Conservation (phyloP, 208 protist genomes). For the Wallacemonas rigidus region DNA sequence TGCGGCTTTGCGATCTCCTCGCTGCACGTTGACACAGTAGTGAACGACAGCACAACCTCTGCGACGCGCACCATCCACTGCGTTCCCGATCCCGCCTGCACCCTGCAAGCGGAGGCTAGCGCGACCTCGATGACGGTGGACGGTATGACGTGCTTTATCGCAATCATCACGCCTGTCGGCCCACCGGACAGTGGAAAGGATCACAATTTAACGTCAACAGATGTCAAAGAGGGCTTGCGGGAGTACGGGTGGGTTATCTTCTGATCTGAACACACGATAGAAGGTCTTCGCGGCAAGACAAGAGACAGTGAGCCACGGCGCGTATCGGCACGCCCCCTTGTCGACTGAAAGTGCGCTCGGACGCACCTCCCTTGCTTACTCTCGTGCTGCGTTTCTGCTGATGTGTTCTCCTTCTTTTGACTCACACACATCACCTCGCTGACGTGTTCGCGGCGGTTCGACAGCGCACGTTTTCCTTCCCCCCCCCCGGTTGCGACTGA, state of each 20-base stretch:
- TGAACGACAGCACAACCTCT: neutral
- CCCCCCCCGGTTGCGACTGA: too few relatives aligned
- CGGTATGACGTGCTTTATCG: constrained; percentile 8
- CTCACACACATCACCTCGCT: too few relatives aligned
- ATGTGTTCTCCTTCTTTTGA: too few relatives aligned
- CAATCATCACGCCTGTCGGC: constrained; percentile 14
- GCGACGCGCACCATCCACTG: neutral
- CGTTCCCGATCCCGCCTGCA: neutral
- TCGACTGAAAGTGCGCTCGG: too few relatives aligned
- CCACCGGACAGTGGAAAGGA: constrained; percentile 7
- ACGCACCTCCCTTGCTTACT: too few relatives aligned
- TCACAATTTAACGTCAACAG: constrained; percentile 14
- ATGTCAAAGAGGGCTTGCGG: constrained; percentile 1
- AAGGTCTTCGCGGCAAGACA: too few relatives aligned
- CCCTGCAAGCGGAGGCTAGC: constrained; percentile 1
- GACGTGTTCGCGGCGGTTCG: too few relatives aligned
- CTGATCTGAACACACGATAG: neutral
- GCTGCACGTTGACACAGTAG: neutral
- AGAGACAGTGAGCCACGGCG: too few relatives aligned
- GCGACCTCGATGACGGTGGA: constrained; percentile 10
- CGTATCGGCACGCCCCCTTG: too few relatives aligned
- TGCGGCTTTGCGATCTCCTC: constrained; percentile 33
- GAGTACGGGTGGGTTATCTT: constrained; percentile 27
- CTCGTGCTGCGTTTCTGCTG: too few relatives aligned
- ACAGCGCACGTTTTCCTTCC: too few relatives aligned